phyloP scores from a whole-genome alignment of 2,329 filamentous ascomycete species.

The Neocatenulostroma microsporum region DNA sequence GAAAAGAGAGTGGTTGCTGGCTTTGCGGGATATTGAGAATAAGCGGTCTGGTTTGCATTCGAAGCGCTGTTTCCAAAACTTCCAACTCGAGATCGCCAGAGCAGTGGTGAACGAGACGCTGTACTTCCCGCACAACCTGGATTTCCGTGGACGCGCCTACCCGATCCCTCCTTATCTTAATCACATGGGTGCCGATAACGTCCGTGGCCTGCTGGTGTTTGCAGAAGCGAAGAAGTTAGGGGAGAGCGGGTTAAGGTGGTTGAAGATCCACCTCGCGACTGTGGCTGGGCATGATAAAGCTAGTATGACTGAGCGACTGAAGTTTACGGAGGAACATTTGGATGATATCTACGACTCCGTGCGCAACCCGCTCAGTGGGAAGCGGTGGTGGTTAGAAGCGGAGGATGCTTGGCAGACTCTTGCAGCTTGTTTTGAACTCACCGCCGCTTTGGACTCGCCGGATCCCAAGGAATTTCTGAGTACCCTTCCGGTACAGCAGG shows the following conservation, averaged over 20 bases:
- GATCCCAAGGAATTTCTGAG: constrained; percentile 75
- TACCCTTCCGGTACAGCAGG: constrained; percentile 82
- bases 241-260: constrained; percentile 66
- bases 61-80: constrained; percentile 89
- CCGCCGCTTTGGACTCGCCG: constrained; percentile 63
- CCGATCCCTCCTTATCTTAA: constrained; percentile 91
- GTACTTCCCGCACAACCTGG: constrained; percentile 93
- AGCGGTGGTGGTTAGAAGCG: constrained; percentile 79
- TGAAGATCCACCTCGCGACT: constrained; percentile 91
- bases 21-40: constrained; percentile 64
- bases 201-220: constrained; percentile 75
- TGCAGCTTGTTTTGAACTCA: constrained; percentile 80
- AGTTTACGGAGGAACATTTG: constrained; percentile 68
- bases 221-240: constrained; percentile 73
- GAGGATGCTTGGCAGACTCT: constrained; percentile 97
- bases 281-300: constrained; percentile 90
- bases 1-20: constrained; percentile 56
- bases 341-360: constrained; percentile 75
- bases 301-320: constrained; percentile 73
- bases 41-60: constrained; percentile 67
- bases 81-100: constrained; percentile 85
- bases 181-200: constrained; percentile 93
- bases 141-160: constrained; percentile 93
- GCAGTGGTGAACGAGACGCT: constrained; percentile 77
- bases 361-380: constrained; percentile 66